phyloP scores from a whole-genome alignment of 257 asterid genomes.

The Solanum okadae region DNA sequence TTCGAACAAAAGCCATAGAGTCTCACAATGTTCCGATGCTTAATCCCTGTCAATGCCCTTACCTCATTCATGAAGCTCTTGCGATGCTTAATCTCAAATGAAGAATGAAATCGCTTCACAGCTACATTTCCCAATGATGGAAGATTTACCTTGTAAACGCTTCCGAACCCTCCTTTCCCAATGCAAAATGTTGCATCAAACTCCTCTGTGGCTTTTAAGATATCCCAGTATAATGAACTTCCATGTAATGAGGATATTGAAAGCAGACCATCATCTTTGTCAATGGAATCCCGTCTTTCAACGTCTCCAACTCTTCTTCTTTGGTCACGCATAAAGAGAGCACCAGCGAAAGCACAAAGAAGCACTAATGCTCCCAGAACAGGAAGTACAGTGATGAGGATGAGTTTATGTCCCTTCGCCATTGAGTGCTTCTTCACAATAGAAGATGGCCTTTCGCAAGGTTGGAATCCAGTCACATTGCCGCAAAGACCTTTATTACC shows the following conservation, averaged over 20 bases:
- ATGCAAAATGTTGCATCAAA: neutral
- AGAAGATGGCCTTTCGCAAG: neutral
- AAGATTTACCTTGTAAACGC: neutral
- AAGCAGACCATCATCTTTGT: neutral
- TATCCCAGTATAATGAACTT: neutral
- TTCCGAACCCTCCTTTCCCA: neutral
- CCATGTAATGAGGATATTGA: neutral
- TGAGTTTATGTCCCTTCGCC: neutral
- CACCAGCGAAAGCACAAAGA: neutral
- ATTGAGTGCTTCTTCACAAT: neutral
- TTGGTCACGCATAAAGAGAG: neutral
- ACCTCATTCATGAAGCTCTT: constrained; percentile 1
- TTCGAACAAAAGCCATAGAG: neutral
- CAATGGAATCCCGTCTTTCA: neutral
- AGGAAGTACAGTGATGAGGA: neutral
- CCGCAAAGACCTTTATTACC: constrained; percentile 1
- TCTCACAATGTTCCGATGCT: constrained; percentile 1
- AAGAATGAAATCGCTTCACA: neutral
- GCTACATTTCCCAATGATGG: neutral
- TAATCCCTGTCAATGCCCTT: neutral
- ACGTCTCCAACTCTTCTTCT: neutral
- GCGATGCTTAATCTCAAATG: neutral
- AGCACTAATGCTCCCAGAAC: neutral
- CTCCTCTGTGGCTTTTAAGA: neutral
- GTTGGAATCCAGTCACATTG: neutral